phyloP scores from a whole-genome alignment of 306 rosid genomes.

The Vigna mungo region DNA sequence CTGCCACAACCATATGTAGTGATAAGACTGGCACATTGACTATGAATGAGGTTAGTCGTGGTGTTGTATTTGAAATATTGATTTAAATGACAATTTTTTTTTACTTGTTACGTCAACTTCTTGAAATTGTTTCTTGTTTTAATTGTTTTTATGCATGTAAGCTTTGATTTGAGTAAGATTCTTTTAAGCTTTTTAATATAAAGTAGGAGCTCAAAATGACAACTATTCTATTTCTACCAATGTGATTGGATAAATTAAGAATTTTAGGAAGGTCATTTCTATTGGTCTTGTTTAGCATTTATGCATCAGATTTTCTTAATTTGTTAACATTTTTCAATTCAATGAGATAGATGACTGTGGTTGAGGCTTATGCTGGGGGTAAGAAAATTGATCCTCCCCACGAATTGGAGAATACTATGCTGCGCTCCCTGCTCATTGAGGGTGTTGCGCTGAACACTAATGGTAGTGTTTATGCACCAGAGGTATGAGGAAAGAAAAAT shows the following conservation, averaged over 20 bases:
- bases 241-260: constrained; percentile 19
- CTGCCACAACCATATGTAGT: constrained; percentile 98
- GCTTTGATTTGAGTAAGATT: neutral
- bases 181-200: constrained; percentile 1
- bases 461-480: constrained; percentile 76
- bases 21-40: constrained; percentile 99
- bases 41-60: constrained; percentile 68
- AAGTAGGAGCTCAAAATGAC: constrained; percentile 29
- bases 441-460: constrained; percentile 83
- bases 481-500: constrained; percentile 57
- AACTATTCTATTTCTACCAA: constrained; percentile 14
- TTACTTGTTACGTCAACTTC: constrained; percentile 13
- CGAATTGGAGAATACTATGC: constrained; percentile 62
- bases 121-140: constrained; percentile 11
- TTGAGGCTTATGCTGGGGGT: constrained; percentile 76
- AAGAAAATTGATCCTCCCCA: constrained; percentile 66
- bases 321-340: constrained; percentile 13
- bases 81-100: constrained; percentile 14
- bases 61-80: constrained; percentile 33
- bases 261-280: constrained; percentile 20
- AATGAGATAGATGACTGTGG: constrained; percentile 82
- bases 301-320: constrained; percentile 8
- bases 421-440: constrained; percentile 69
- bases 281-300: constrained; percentile 19
- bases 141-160: constrained; percentile 15